phyloP scores from a whole-genome alignment of 345 rosid species.

The Balakata baccata region DNA sequence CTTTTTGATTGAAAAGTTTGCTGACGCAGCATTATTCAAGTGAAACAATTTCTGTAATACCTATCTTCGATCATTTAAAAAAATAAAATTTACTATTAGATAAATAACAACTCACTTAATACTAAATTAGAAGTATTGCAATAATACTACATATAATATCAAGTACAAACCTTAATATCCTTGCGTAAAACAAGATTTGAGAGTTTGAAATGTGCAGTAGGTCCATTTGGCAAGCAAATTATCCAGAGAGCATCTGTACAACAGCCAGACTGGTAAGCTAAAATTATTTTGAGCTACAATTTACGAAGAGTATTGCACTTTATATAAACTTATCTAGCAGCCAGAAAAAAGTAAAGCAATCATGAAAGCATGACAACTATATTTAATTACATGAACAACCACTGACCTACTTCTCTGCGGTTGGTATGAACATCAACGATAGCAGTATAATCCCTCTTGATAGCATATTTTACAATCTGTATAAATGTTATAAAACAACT shows the following conservation, averaged over 20 bases:
- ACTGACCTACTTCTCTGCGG: conserved; percentile 86
- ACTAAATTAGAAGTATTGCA: background rate
- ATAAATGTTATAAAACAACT: background rate
- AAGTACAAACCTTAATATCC: conserved; percentile 69
- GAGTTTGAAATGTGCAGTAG: conserved; percentile 94
- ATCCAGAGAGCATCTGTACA: conserved; percentile 74
- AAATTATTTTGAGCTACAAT: background rate
- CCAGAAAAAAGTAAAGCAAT: background rate
- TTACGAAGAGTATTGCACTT: background rate
- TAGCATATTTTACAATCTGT: conserved; percentile 90
- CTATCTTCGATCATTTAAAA: background rate
- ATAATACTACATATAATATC: background rate
- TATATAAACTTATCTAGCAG: background rate
- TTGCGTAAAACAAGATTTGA: conserved; percentile 77
- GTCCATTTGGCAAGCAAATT: conserved; percentile 84
- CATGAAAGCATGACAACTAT: background rate
- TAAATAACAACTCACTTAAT: background rate
- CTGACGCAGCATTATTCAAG: background rate
- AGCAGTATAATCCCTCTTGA: conserved; percentile 70
- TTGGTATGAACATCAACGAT: conserved; percentile 78
- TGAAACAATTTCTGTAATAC: background rate
- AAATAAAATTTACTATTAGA: no score
- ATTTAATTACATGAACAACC: conserved; percentile 6
- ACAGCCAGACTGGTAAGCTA: background rate
- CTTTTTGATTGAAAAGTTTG: no score